Base-by-base conservation (phyloP, 139 green algal genomes). In the Prasinococcaceae sp. region DNA sequence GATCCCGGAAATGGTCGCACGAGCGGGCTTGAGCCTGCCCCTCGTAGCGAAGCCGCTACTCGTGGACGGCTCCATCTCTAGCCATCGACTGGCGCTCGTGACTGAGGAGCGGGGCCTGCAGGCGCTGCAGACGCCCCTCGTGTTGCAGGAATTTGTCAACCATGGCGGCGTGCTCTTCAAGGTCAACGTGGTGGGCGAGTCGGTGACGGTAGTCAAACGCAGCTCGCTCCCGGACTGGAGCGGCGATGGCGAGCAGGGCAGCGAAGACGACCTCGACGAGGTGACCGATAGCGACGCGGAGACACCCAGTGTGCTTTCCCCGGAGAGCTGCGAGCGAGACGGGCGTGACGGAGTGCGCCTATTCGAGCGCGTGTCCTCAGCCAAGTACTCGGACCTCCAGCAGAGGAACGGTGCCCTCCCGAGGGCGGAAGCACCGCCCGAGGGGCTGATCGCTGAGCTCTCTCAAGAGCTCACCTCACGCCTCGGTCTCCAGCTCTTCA, bases 161-260 rank as follows among this genome's bases (percentile, higher is more conserved):
- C 54, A 63, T 41, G 54, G 57, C n/a, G 57, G 47, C 22, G 57
- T 65, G n/a, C 19, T 65, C n/a, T 65, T 65, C 38, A 65, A 65
- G 35, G 47, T 59, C 3, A 60, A 65, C 25, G 57, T 65, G 29
- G 57, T 65, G 12, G 57, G 57, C 12, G 37, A 59, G 8, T 22
- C 50, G 14, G 57, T 59, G 14, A 60, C 47, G 6, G 30, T 22
- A 22, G 40, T 56, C 33, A 23, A 35, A 4, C 41, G 57, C 9
- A 40, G 30, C n/a, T 65, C 57, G 16, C 28, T 65, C 22, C 57
- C 57, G 4, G 51, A 60, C 30, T n/a, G n/a, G n/a, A n/a, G n/a
- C n/a, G n/a, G n/a, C n/a, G n/a, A n/a, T n/a, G n/a, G n/a, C n/a
- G n/a, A n/a, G n/a, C n/a, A n/a, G n/a, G n/a, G n/a, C n/a, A n/a